These are phyloP conservation scores for Atalantia buxifolia DNA, from an alignment of 345 rosid genomes.

Conservation along the genomic window DNA sequence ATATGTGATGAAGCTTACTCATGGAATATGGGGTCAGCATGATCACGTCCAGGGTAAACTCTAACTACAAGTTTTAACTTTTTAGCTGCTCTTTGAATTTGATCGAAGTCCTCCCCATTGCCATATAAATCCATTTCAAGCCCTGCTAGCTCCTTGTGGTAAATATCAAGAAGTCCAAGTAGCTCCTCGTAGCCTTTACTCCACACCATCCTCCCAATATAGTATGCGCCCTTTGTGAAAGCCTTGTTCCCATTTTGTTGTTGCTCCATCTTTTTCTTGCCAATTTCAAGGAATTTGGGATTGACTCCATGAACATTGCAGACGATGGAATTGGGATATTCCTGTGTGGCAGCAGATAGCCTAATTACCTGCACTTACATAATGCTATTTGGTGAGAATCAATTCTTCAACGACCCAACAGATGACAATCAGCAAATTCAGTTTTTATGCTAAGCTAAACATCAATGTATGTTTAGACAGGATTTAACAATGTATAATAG, in stretches of 20 bases:
- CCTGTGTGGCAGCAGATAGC: conserved; percentile 93
- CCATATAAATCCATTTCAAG: conserved; percentile 85
- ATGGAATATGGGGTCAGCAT: conserved; percentile 81
- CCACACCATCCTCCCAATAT: conserved; percentile 98
- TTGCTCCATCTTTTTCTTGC: conserved; percentile 56
- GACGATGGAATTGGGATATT: conserved; percentile 69
- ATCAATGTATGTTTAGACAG: not conserved
- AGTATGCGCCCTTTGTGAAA: conserved; percentile 73
- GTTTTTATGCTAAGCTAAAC: not conserved
- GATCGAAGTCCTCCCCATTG: conserved; percentile 81
- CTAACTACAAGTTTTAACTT: conserved; percentile 54
- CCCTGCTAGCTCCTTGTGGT: conserved; percentile 67
- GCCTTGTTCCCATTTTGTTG: conserved; percentile 48
- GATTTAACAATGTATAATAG: not conserved
- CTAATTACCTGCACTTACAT: conserved; percentile 68
- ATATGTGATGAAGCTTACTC: conserved; percentile 52
- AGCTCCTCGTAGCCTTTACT: conserved; percentile 94
- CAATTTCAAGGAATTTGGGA: conserved; percentile 87
- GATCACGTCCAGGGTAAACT: conserved; percentile 84
- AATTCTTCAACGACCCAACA: not conserved
- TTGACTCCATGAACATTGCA: conserved; percentile 98
- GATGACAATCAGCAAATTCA: not conserved
- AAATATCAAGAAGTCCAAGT: conserved; percentile 58
- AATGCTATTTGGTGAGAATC: conserved; percentile 1
- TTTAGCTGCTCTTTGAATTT: conserved; percentile 59